Percentiles rank a stretch among this genome's conserved stretches.
phyloP scores from a whole-genome alignment of 495 filamentous ascomycete species.

The Aeminium ludgeri region DNA sequence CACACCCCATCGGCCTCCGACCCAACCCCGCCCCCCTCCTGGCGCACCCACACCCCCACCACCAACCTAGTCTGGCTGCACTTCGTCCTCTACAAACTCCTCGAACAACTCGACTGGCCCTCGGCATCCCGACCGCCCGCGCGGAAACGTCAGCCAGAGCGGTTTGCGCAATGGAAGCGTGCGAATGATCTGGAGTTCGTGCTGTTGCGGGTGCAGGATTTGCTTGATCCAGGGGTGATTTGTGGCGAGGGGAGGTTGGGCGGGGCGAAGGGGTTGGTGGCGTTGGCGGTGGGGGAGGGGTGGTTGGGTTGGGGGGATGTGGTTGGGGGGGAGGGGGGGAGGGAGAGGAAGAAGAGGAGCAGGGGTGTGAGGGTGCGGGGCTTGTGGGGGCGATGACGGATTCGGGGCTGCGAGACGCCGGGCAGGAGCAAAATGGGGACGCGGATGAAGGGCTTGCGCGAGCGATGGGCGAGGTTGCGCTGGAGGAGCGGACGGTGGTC shows the following conservation, averaged over 20 bases:
- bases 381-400: too few relatives aligned
- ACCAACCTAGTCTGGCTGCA: constrained; percentile 29
- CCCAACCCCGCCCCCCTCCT: constrained; percentile 2
- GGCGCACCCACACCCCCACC: constrained; percentile 21
- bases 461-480: too few relatives aligned
- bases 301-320: constrained; percentile 23
- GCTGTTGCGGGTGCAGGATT: constrained; percentile 11
- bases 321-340: constrained; percentile 3
- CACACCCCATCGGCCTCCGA: too few relatives aligned
- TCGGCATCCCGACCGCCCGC: constrained; percentile 4
- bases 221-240: constrained; percentile 18
- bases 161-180: constrained; percentile 13
- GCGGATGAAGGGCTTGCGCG: too few relatives aligned
- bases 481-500: too few relatives aligned
- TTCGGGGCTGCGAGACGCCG: too few relatives aligned
- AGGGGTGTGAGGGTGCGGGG: too few relatives aligned
- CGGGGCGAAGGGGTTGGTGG: constrained; percentile 20
- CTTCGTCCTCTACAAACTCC: constrained; percentile 19
- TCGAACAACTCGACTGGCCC: constrained; percentile 16
- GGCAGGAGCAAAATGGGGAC: too few relatives aligned
- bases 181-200: constrained; percentile 17
- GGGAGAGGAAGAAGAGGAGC: constrained; percentile 1
- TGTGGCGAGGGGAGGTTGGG: constrained; percentile 8
- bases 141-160: constrained; percentile 1
- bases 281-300: constrained; percentile 18